Percentiles rank a stretch among this genome's conserved stretches.
Evolutionary conservation across 768 basidiomycete genomes (phyloP).

Genomic region (Vishniacozyma victoriae): DNA sequence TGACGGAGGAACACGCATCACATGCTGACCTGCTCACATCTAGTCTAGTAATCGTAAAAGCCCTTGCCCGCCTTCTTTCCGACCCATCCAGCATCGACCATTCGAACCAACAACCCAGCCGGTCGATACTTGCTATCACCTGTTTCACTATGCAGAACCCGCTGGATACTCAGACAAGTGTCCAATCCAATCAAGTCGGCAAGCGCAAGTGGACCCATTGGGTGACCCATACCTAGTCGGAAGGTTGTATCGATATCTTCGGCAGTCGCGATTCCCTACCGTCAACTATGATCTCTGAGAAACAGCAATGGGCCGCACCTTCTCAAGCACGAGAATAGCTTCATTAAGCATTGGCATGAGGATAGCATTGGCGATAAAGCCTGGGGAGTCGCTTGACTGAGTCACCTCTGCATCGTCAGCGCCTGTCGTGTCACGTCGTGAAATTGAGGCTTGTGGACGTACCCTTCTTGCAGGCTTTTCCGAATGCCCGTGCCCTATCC

Average conservation of each 20-base stretch:
- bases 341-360: conserved; percentile 98
- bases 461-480: conserved; percentile 86
- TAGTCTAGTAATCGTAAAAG: conserved; percentile 72
- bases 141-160: conserved; percentile 80
- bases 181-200: conserved; percentile 83
- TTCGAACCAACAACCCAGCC: conserved; percentile 77
- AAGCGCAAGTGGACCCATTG: conserved; percentile 88
- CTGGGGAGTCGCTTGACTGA: conserved; percentile 83
- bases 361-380: conserved; percentile 89
- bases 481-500: conserved; percentile 70
- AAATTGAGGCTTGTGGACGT: conserved; percentile 8
- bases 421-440: neutral
- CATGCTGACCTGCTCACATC: neutral
- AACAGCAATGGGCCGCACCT: conserved; percentile 50
- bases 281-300: neutral
- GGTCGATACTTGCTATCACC: conserved; percentile 94
- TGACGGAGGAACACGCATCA: too few species aligned
- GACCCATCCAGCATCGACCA: conserved; percentile 94
- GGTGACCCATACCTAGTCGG: conserved; percentile 69
- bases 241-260: conserved; percentile 95
- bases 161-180: conserved; percentile 88
- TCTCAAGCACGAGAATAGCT: conserved; percentile 89
- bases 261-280: conserved; percentile 76
- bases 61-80: conserved; percentile 90
- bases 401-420: conserved; percentile 65